Percentiles rank a stretch among this genome's conserved stretches.
Evolutionary conservation across 352 stramenopile genomes (phyloP).

Genomic region (Globisporangium takayamanum): DNA sequence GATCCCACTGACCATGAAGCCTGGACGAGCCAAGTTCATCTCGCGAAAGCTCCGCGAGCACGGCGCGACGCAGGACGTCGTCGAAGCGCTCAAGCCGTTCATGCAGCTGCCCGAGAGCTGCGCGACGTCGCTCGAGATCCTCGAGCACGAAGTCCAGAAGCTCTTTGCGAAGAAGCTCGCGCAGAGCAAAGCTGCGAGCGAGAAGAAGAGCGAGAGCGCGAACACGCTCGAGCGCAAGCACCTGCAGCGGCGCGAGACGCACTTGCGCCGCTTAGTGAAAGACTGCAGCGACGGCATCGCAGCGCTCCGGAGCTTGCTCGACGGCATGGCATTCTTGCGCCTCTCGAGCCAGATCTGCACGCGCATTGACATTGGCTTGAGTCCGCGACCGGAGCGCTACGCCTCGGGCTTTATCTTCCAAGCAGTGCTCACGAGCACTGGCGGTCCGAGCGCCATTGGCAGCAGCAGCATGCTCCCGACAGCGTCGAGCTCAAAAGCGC

Average conservation of each 20-base stretch:
- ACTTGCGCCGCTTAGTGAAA: constrained; percentile 58
- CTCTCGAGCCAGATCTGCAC: constrained; percentile 52
- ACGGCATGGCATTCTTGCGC: constrained; percentile 64
- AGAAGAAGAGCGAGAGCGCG: constrained; percentile 2
- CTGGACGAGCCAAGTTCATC: constrained; percentile 70
- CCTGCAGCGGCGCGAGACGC: constrained; percentile 55
- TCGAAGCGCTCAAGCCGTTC: constrained; percentile 68
- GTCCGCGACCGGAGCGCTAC: constrained; percentile 67
- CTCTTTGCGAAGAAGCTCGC: constrained; percentile 44
- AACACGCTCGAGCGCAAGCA: constrained; percentile 36
- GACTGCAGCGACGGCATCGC: constrained; percentile 62
- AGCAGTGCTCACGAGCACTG: constrained; percentile 51
- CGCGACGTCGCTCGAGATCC: constrained; percentile 47
- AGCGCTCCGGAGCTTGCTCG: constrained; percentile 56
- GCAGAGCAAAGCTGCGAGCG: constrained; percentile 18
- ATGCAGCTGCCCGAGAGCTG: constrained; percentile 69
- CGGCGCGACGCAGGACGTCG: constrained; percentile 29
- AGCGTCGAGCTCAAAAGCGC: constrained; percentile 19
- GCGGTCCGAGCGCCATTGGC: not conserved
- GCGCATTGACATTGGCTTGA: constrained; percentile 71
- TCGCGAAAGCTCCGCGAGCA: constrained; percentile 64
- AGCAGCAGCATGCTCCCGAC: constrained; percentile 4
- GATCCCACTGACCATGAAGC: constrained; percentile 47
- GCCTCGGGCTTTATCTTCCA: constrained; percentile 83
- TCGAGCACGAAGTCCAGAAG: constrained; percentile 62